Evolutionary conservation across 495 filamentous ascomycete genomes (phyloP).

Genomic region (Penicillium crystallinum): DNA sequence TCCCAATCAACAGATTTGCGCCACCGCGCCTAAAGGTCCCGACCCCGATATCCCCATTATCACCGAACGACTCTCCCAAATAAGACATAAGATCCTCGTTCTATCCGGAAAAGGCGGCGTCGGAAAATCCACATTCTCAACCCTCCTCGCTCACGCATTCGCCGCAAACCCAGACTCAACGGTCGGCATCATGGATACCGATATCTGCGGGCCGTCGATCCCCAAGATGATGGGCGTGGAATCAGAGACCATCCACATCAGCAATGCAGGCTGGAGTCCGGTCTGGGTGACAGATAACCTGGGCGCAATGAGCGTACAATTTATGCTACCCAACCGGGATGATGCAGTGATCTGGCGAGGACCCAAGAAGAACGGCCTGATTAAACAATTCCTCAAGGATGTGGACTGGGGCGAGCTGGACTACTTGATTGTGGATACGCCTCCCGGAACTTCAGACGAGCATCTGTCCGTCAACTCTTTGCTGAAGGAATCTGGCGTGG

Average conservation of each 20-base stretch:
- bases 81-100: constrained; percentile 87
- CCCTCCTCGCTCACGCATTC: constrained; percentile 80
- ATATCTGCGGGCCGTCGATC: constrained; percentile 91
- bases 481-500: constrained; percentile 80
- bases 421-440: constrained; percentile 88
- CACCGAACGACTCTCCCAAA: constrained; percentile 69
- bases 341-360: constrained; percentile 96
- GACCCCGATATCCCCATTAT: constrained; percentile 92
- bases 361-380: constrained; percentile 96
- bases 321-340: constrained; percentile 89
- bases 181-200: constrained; percentile 93
- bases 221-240: constrained; percentile 99
- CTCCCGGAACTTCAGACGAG: constrained; percentile 91
- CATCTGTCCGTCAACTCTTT: constrained; percentile 88
- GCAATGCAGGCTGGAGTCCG: constrained; percentile 77
- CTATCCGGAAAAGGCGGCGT: constrained; percentile 95
- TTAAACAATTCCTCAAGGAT: constrained; percentile 95
- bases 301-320: constrained; percentile 92
- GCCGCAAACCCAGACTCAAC: constrained; percentile 67
- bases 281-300: constrained; percentile 92
- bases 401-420: constrained; percentile 97
- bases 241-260: constrained; percentile 83
- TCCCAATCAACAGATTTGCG: constrained; percentile 93
- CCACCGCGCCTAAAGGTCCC: constrained; percentile 88
- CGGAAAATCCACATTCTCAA: constrained; percentile 88